Percentiles rank a stretch among this genome's conserved stretches.
Conservation (phyloP, 352 stramenopile genomes). For the Globisporangium nagaii region DNA sequence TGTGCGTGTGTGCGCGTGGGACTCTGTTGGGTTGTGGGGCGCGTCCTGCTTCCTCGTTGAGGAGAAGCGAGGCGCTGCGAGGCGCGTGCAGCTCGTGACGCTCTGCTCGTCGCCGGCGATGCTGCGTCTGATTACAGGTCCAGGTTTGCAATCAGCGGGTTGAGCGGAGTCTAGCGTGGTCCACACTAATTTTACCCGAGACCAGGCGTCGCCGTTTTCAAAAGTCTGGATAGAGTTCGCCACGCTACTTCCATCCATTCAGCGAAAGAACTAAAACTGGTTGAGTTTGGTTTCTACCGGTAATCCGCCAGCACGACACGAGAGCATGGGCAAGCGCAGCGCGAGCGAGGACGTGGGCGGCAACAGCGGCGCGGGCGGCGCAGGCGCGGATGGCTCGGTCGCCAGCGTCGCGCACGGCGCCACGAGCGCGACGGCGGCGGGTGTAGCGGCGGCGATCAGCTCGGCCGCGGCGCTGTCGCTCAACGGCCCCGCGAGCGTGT, state of each 20-base stretch:
- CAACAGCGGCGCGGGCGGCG: not conserved
- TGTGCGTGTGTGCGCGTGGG: not conserved
- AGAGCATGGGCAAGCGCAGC: conserved; percentile 9
- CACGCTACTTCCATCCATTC: no score
- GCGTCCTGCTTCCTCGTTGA: no score
- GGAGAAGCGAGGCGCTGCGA: no score
- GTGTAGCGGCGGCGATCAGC: not conserved
- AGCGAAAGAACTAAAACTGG: no score
- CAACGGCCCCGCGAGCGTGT: conserved; percentile 53
- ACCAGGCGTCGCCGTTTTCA: no score
- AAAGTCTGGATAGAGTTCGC: no score
- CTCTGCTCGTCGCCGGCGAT: not conserved
- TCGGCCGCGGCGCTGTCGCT: conserved; percentile 4
- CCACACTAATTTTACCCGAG: not conserved
- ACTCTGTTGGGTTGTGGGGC: not conserved
- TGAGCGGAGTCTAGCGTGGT: not conserved
- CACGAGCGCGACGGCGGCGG: conserved; percentile 1
- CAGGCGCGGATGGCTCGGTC: not conserved
- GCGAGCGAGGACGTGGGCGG: not conserved
- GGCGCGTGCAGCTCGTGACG: no score
- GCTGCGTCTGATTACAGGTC: not conserved
- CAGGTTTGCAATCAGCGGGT: not conserved
- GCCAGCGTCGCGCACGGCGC: not conserved
- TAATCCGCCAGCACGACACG: not conserved
- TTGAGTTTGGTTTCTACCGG: conserved; percentile 14